A percentile compares a stretch with the other conserved stretches of the same genome.
These are phyloP conservation scores for Fraxinus cuspidata DNA, from an alignment of 257 asterid species.

Conservation along the genomic window DNA sequence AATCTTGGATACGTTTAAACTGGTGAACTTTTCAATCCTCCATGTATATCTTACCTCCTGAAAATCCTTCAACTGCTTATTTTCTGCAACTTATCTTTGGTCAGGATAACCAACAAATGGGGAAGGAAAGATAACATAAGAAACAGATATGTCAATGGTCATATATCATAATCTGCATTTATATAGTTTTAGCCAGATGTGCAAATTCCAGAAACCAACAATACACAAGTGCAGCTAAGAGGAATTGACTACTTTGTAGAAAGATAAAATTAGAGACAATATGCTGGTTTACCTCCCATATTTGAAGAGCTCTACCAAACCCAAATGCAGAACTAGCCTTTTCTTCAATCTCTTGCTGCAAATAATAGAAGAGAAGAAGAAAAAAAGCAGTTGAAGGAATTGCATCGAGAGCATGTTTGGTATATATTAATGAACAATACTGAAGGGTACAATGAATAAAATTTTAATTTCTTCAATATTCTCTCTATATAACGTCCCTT, in stretches of 20 bases:
- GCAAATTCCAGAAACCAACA: background rate
- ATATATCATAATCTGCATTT: background rate
- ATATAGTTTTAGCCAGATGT: background rate
- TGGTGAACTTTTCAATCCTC: background rate
- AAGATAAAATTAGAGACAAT: background rate
- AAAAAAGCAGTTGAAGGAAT: background rate
- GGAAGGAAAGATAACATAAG: background rate
- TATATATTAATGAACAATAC: background rate
- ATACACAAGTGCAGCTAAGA: background rate
- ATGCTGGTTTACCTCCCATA: background rate
- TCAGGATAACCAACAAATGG: background rate
- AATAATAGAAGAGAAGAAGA: background rate
- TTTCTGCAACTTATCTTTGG: background rate
- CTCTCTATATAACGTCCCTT: background rate
- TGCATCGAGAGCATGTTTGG: background rate
- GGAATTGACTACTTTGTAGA: background rate
- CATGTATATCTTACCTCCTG: background rate
- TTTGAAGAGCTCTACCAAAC: slow-evolving; percentile 10
- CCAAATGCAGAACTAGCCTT: slow-evolving; percentile 17
- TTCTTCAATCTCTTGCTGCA: slow-evolving; percentile 21
- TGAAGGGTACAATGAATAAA: background rate
- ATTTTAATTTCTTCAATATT: background rate
- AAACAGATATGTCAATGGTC: background rate
- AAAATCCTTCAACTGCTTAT: background rate
- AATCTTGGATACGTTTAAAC: background rate